These are phyloP conservation scores for Erigeron canadensis DNA, from an alignment of 129 eudicot genomes.

Conservation along the genomic window DNA sequence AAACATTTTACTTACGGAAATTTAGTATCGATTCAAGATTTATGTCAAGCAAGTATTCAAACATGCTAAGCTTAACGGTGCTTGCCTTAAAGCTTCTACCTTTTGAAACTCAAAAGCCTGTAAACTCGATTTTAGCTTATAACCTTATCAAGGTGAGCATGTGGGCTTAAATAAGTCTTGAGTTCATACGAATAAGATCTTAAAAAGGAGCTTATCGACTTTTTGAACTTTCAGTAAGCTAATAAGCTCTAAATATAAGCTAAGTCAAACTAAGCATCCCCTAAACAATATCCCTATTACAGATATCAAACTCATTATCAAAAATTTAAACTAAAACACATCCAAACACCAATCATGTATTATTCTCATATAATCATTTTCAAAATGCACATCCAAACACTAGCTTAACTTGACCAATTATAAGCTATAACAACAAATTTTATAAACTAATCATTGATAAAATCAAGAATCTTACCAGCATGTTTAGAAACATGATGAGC, in stretches of 20 bases:
- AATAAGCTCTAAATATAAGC: not conserved
- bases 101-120: not conserved
- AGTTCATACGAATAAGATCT: not conserved
- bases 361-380: too few relatives aligned
- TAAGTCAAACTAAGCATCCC: too few relatives aligned
- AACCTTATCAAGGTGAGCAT: not conserved
- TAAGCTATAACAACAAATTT: too few relatives aligned
- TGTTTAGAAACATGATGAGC: conserved; percentile 70
- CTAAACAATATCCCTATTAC: not conserved
- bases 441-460: not conserved
- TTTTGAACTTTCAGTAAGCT: not conserved
- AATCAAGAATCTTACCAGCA: conserved; percentile 37
- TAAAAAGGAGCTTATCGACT: not conserved
- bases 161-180: not conserved
- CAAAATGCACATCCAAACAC: too few relatives aligned
- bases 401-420: too few relatives aligned
- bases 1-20: too few relatives aligned
- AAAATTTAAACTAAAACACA: not conserved
- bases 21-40: too few relatives aligned
- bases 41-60: too few relatives aligned
- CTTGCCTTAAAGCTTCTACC: too few relatives aligned
- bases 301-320: not conserved
- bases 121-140: not conserved
- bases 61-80: too few relatives aligned
- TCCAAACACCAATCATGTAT: too few relatives aligned